Base-by-base conservation (phyloP, 768 basidiomycete genomes). In the Gyrodon lividus region DNA sequence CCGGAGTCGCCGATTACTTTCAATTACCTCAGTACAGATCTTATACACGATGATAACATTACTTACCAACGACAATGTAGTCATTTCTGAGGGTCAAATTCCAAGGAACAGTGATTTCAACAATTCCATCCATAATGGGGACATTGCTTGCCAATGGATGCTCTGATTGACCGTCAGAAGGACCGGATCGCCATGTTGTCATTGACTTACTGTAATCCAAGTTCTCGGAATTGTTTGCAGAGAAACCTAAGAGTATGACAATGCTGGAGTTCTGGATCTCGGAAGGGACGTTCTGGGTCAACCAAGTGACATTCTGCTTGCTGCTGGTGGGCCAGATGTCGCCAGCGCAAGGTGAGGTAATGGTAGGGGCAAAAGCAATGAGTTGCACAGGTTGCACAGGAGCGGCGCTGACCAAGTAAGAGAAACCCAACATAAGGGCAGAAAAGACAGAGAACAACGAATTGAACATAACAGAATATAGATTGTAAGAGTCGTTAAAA, bases 1-100 rank as follows among this genome's bases (percentile, higher is more conserved):
- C 87, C 87, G 13, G 83, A 86, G 60, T 85, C 81, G 23, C 87
- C 87, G 56, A 84, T 71, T 37, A 86, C 86, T 87, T 50, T 47
- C 13, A 39, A 40, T 43, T 2, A 24, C 3, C 28, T 60, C 16
- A 50, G 46, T 7, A 51, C n/a, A 34, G 23, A 17, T 10, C 28
- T 22, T 19, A 41, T 22, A 6, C 5, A 38, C 8, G 3, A 26
- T 20, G 17, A 13, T 4, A 13, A 2, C 2, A 22, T 7, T 43
- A 80, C 86, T 73, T 62, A 87, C 87, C 60, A 52, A 79, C 83
- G 61, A 89, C 68, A 48, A 83, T 76, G 57, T 86, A 89, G 65
- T 81, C 71, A 35, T 68, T 54, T 30, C 76, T 61, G 8, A 70
- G 60, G 3, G 52, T 24, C 4, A 63, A 38, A 5, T 83, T 76